A percentile compares a stretch with the other conserved stretches of the same genome.
These are phyloP conservation scores for Ascochyta pisi DNA, from an alignment of 2,329 filamentous ascomycete species.

Conservation along the genomic window DNA sequence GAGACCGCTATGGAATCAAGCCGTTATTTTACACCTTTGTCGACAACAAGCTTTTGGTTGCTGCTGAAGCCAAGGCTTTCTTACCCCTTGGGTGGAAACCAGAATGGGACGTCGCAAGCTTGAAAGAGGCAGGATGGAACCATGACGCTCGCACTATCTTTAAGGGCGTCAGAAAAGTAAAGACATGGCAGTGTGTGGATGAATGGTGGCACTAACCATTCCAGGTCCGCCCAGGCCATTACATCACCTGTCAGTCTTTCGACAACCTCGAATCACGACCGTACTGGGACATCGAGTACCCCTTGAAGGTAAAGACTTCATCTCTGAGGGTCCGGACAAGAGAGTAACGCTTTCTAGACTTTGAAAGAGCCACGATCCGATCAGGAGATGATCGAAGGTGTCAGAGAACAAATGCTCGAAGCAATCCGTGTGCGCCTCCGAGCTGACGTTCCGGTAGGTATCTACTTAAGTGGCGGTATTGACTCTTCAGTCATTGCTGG, in stretches of 20 bases:
- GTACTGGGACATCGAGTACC: constrained; percentile 62
- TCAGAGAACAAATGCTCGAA: constrained; percentile 60
- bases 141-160: constrained; percentile 58
- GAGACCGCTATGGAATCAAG: constrained; percentile 66
- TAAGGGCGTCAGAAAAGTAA: constrained; percentile 53
- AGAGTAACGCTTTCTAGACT: constrained; percentile 34
- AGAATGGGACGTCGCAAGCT: constrained; percentile 58
- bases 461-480: constrained; percentile 65
- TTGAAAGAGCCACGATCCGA: constrained; percentile 52
- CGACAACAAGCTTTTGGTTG: constrained; percentile 53
- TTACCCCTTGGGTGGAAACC: constrained; percentile 58
- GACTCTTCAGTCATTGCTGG: constrained; percentile 65
- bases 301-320: constrained; percentile 49
- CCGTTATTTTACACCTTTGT: constrained; percentile 60
- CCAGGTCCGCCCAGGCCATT: constrained; percentile 48
- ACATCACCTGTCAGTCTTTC: constrained; percentile 34
- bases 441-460: constrained; percentile 64
- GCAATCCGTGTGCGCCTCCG: constrained; percentile 59
- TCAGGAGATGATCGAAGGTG: constrained; percentile 59
- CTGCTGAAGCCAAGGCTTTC: constrained; percentile 63
- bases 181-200: neutral
- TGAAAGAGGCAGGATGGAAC: constrained; percentile 54
- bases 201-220: constrained; percentile 11
- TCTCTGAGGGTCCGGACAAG: no score
- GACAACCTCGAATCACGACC: constrained; percentile 48